Base-by-base conservation (phyloP, 257 asterid genomes). In the Solanum etuberosum region DNA sequence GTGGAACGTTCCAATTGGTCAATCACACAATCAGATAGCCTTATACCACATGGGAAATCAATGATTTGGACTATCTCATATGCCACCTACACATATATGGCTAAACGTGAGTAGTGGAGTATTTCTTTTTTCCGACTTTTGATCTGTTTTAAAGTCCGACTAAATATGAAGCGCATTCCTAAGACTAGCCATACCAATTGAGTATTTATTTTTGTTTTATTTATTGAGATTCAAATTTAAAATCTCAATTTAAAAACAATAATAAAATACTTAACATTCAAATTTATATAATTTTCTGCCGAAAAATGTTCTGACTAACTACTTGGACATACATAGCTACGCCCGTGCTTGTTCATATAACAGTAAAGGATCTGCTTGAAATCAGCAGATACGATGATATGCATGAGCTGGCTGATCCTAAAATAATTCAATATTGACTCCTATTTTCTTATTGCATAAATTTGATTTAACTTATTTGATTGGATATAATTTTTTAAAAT, bases 31-130 rank as follows among this genome's bases (percentile, higher is more conserved):
- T 27, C n/a, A 80, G 67, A 46, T 80, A 46, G 42, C 85, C 4
- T 23, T 27, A 51, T 54, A 68, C 20, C 91, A 78, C 85, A 42
- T 86, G 86, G 85, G 83, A 87, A 84, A 78, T 35, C 67, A 16
- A 8, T 46, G 40, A 29, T 18, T 27, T 80, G 27, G 63, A 46
- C 67, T 2, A 43, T 9, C 40, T 46, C 27, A 27, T 46, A 20
- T 46, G 84, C 84, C 84, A 46, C 84, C 25, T 29, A 27, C 37
- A 25, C 7, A 42, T 5, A 38, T 12, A 38, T 38, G 9, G n/a
- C 38, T 27, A 42, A 42, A 77, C 63, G 54, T 74, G 37, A 77
- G n/a, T 4, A 9, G 4, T 21, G 68, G 15, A 23, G 27, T 21
- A n/a, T 20, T 59, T 8, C 4, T 59, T 3, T 54, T 15, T 51